phyloP scores from a whole-genome alignment of 441 rosid genomes.

The Jatropha podagrica region DNA sequence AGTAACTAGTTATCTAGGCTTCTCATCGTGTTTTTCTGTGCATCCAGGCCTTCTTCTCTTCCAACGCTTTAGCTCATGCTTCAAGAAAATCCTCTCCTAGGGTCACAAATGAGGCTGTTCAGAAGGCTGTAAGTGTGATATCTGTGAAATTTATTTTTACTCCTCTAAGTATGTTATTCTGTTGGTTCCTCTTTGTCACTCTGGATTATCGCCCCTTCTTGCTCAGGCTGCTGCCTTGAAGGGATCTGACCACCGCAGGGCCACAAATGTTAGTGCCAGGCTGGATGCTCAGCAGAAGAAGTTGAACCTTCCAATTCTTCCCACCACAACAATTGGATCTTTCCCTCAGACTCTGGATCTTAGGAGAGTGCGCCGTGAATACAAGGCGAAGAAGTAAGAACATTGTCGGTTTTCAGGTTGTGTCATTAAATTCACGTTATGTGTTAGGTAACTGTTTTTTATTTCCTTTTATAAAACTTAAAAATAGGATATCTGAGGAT shows the following conservation, averaged over 20 bases:
- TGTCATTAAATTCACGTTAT: not conserved
- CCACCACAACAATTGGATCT: slow-evolving; percentile 96
- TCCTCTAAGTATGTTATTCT: not conserved
- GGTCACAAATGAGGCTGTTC: slow-evolving; percentile 86
- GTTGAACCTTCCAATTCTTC: slow-evolving; percentile 91
- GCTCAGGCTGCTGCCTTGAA: slow-evolving; percentile 86
- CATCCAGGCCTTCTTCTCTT: slow-evolving; percentile 62
- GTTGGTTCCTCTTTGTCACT: not conserved
- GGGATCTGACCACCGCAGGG: slow-evolving; percentile 87
- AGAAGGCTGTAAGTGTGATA: slow-evolving; percentile 80
- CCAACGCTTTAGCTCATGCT: slow-evolving; percentile 78
- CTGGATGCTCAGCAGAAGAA: slow-evolving; percentile 96
- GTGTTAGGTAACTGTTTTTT: not conserved
- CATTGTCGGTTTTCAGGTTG: not conserved
- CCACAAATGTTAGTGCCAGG: slow-evolving; percentile 81
- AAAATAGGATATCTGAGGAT: slow-evolving; percentile 77
- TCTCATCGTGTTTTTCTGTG: not conserved
- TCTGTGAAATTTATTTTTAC: not conserved
- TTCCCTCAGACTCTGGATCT: slow-evolving; percentile 94
- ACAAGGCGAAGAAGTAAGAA: slow-evolving; percentile 93
- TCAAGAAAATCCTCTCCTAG: slow-evolving; percentile 91
- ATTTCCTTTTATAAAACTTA: not conserved
- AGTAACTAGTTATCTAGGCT: not conserved
- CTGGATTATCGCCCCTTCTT: slow-evolving; percentile 1
- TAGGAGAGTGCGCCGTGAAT: slow-evolving; percentile 95